Evolutionary conservation across 2,329 filamentous ascomycete species (phyloP).

Genomic region (Lithohypha guttulata): DNA sequence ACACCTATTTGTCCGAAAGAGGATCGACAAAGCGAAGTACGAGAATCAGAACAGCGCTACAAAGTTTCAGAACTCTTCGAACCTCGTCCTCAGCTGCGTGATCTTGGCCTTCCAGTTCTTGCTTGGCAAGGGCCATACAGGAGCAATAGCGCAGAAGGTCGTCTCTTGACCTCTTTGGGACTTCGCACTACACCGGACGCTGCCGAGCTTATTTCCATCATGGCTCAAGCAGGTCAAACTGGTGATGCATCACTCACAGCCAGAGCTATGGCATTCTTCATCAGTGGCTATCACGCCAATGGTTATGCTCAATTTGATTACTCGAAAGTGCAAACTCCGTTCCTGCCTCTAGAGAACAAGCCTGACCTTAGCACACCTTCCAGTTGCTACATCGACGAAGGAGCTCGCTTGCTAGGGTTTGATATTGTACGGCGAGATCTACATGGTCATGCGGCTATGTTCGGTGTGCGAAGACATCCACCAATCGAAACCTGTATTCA

Average conservation of each 20-base stretch:
- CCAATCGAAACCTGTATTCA: slow-evolving; percentile 66
- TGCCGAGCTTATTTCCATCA: slow-evolving; percentile 65
- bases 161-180: slow-evolving; percentile 63
- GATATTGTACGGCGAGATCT: slow-evolving; percentile 64
- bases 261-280: slow-evolving; percentile 68
- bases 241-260: slow-evolving; percentile 48
- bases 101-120: slow-evolving; percentile 62
- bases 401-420: slow-evolving; percentile 68
- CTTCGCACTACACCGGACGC: slow-evolving; percentile 61
- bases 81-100: slow-evolving; percentile 59
- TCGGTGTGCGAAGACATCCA: slow-evolving; percentile 76
- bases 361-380: slow-evolving; percentile 55
- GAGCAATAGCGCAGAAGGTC: slow-evolving; percentile 57
- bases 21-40: slow-evolving; percentile 41
- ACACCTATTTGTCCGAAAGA: slow-evolving; percentile 78
- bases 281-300: slow-evolving; percentile 67
- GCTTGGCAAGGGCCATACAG: slow-evolving; percentile 72
- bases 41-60: slow-evolving; percentile 46
- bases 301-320: slow-evolving; percentile 59
- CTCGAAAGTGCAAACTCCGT: slow-evolving; percentile 43
- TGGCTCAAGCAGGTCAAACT: slow-evolving; percentile 50
- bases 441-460: slow-evolving; percentile 69
- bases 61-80: slow-evolving; percentile 72
- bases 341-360: slow-evolving; percentile 61
- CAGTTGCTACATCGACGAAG: slow-evolving; percentile 72